Evolutionary conservation across 208 protist species (phyloP), one percentile per base, ranked within the genome.

Genomic region (Acanthamoeba castellanii): DNA sequence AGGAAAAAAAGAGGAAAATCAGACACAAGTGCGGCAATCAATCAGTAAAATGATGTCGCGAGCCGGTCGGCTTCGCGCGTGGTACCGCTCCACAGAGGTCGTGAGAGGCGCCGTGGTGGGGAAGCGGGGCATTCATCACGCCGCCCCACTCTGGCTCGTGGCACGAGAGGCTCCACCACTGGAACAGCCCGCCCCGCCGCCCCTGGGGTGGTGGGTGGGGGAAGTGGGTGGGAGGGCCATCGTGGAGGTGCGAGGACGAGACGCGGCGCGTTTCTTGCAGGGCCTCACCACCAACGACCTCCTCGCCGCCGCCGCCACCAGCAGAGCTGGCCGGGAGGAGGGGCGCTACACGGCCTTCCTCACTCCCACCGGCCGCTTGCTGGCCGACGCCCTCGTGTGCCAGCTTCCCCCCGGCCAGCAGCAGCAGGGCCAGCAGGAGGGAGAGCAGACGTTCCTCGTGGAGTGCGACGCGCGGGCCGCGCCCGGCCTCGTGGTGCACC

Each of bases 221-320:
- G 68, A 59, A 37, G 18, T 87, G 50, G 9, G 14, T 2, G 22
- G 8, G 11, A 14, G 78, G 13, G 27, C 78, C 45, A 20, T 89
- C 27, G 30, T 89, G 8, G 52, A 64, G 45, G 55, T 89, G 50
- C 66, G 52, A 20, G 82, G 82, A 4, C 52, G 52, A 1, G 82
- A 89, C 42, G 55, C 82, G 27, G n/a, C 55, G 50, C 45, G 82
- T 27, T 89, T 89, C 82, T 22, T 89, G 45, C 82, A 89, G 55
- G 82, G 82, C 2, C 82, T 89, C 45, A 64, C 52, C 47, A 89
- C 82, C 47, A 89, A 89, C 20, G 30, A 89, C 50, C 52, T 89
- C 47, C 82, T 89, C 7, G 16, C 37, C 42, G 45, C 42, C 9
- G 5, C 42, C 4, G 25, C 82, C 14, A 1, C 47, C 55, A 11